Base-by-base conservation (phyloP, 495 filamentous ascomycete species). In the Trichoderma parareesei region DNA sequence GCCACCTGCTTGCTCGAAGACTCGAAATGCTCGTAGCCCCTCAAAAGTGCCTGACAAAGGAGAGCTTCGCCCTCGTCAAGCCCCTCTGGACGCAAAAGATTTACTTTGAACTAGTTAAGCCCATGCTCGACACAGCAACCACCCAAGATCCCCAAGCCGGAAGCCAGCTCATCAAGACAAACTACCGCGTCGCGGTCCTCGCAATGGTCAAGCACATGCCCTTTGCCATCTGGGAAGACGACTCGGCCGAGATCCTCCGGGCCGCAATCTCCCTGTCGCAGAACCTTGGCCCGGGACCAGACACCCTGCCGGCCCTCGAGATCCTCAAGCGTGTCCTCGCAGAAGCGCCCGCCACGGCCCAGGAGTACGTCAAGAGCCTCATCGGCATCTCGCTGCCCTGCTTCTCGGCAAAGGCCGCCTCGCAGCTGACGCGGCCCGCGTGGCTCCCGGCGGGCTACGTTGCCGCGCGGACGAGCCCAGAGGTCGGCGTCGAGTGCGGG, bases 221-320 rank as follows among this genome's bases (percentile, higher is more conserved):
- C 4, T 78, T 75, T 55, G 66, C 68, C n/a, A 69, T 77, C 5
- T 82, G 77, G 64, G 69, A 79, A 27, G 74, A 76, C 20, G 78
- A 80, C 44, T 60, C 72, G 2, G 67, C 67, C 13, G 44, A 65
- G 10, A 67, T 82, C 14, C 69, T 77, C 11, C 72, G 73, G 0
- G 67, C 80, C 0, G 70, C 75, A 37, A 74, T 82, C 41, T 72
- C 72, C 3, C 72, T 76, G 2, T 64, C 79, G n/a, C 69, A 60
- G 55, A 71, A 43, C 16, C 67, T 66, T 53, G 65, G 55, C 43
- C 60, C 63, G 5, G 69, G 66, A 65, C 67, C 65, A 48, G 73
- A 74, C 60, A 69, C 71, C 42, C 70, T 69, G 8, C 66, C 75
- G 4, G 75, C 76, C 3, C 71, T 82, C 2, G 66, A 69, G 35